Evolutionary conservation across 148 eudicot genomes (phyloP).

Genomic region (Talinum fruticosum): DNA sequence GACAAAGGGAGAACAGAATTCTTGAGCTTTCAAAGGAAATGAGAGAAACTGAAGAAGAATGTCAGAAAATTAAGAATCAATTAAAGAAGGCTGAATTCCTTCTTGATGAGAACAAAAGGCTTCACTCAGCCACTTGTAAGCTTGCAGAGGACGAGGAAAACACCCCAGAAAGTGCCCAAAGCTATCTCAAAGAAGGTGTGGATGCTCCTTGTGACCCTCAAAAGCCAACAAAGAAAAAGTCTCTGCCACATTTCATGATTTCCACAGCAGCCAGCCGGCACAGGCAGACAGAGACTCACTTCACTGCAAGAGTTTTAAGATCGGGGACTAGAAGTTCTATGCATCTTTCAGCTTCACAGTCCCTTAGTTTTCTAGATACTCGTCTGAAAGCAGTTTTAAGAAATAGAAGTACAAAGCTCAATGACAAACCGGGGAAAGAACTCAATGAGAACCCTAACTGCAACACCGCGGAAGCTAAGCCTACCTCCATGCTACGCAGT

Average conservation of each 20-base stretch:
- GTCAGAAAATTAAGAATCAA: constrained; percentile 29
- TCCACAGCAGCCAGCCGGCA: constrained; percentile 60
- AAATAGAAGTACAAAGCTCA: constrained; percentile 33
- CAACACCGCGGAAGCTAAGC: constrained; percentile 27
- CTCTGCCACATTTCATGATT: constrained; percentile 65
- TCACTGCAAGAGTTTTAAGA: constrained; percentile 40
- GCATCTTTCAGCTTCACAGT: constrained; percentile 55
- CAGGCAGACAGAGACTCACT: constrained; percentile 41
- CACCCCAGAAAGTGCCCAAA: constrained; percentile 23
- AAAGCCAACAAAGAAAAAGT: constrained; percentile 30
- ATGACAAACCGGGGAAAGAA: constrained; percentile 26
- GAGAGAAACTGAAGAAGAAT: constrained; percentile 52
- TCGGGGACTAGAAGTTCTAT: constrained; percentile 56
- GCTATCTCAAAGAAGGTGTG: constrained; percentile 23
- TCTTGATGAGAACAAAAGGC: constrained; percentile 44
- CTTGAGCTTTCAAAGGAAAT: constrained; percentile 42
- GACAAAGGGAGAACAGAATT: constrained; percentile 42
- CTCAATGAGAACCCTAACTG: constrained; percentile 34
- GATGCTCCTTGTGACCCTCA: constrained; percentile 35
- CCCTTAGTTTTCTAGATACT: constrained; percentile 49
- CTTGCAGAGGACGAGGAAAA: constrained; percentile 29
- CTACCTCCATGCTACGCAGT: constrained; percentile 24
- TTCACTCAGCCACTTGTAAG: constrained; percentile 19
- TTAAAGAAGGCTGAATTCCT: constrained; percentile 43
- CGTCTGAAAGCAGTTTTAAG: constrained; percentile 43